A percentile compares a stretch with the other conserved stretches of the same genome.
Evolutionary conservation across 495 filamentous ascomycete genomes (phyloP).

Genomic region (Massariosphaeria phaeospora): DNA sequence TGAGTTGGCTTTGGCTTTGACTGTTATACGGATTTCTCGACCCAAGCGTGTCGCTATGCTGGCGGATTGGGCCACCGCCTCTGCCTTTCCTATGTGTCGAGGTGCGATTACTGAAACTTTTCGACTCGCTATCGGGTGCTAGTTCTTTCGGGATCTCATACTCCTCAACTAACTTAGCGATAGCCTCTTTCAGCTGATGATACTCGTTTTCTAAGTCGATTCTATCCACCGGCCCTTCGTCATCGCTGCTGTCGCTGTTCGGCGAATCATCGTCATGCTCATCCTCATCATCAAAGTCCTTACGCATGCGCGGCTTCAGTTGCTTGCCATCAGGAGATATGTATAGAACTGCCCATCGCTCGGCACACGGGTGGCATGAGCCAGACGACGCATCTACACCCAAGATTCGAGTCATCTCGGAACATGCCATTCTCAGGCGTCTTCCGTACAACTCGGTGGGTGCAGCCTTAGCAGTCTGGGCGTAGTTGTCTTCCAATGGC

Average conservation of each 20-base stretch:
- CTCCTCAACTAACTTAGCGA: constrained; percentile 75
- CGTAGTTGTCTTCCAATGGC: constrained; percentile 15
- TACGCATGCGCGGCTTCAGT: constrained; percentile 66
- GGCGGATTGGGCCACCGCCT: not conserved
- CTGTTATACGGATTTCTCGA: constrained; percentile 36
- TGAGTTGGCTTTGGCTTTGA: constrained; percentile 39
- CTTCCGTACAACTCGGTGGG: constrained; percentile 42
- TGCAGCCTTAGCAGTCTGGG: constrained; percentile 19
- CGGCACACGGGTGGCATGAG: constrained; percentile 65
- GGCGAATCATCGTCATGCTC: constrained; percentile 61
- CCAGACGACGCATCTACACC: constrained; percentile 57
- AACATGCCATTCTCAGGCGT: constrained; percentile 51
- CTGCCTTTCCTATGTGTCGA: constrained; percentile 42
- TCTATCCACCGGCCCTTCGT: constrained; percentile 59
- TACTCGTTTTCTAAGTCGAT: constrained; percentile 75
- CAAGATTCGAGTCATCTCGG: constrained; percentile 60
- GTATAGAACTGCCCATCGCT: constrained; percentile 70
- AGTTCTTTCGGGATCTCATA: constrained; percentile 65
- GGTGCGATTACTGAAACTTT: constrained; percentile 60
- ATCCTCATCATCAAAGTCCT: constrained; percentile 60
- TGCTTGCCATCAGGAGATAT: constrained; percentile 64
- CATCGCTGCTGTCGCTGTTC: constrained; percentile 58
- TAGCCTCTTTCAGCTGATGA: constrained; percentile 74
- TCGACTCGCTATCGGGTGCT: constrained; percentile 50
- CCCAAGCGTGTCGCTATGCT: constrained; percentile 23